Conservation (phyloP, 305 asterid genomes). For the Ilex paraguariensis region DNA sequence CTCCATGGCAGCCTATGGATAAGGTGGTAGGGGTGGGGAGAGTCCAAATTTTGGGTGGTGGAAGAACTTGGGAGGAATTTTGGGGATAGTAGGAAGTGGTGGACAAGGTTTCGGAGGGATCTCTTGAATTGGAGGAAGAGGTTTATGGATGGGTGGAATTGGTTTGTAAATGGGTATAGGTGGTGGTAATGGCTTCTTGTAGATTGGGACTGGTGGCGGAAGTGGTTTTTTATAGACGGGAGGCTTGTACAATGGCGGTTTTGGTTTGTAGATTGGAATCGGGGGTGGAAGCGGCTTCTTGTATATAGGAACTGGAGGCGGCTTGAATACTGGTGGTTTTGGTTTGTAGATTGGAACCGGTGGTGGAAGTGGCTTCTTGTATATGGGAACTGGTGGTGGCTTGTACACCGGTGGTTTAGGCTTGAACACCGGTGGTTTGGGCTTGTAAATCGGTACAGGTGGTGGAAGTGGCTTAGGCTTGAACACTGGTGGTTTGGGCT, state of each 20-base stretch:
- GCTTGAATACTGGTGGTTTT: conserved; percentile 21
- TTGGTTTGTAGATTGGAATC: background rate
- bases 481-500: conserved; percentile 9
- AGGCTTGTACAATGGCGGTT: conserved; percentile 15
- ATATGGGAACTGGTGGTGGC: background rate
- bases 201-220: conserved; percentile 23
- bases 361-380: conserved; percentile 21
- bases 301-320: conserved; percentile 23
- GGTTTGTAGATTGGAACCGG: conserved; percentile 22
- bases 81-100: conserved; percentile 20
- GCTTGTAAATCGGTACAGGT: conserved; percentile 18
- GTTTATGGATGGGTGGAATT: conserved; percentile 15
- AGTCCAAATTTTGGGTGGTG: conserved; percentile 46
- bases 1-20: background rate
- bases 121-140: conserved; percentile 20
- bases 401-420: too few relatives aligned
- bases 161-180: conserved; percentile 3
- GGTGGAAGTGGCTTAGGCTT: conserved; percentile 19
- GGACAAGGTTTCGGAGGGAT: conserved; percentile 25
- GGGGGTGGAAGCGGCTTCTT: conserved; percentile 18
- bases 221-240: conserved; percentile 27
- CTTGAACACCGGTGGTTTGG: conserved; percentile 21
- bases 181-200: conserved; percentile 22
- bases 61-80: conserved; percentile 45
- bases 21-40: conserved; percentile 52